These are phyloP conservation scores for Protea cynaroides DNA, from an alignment of 164 flowering plant species.

Conservation along the genomic window DNA sequence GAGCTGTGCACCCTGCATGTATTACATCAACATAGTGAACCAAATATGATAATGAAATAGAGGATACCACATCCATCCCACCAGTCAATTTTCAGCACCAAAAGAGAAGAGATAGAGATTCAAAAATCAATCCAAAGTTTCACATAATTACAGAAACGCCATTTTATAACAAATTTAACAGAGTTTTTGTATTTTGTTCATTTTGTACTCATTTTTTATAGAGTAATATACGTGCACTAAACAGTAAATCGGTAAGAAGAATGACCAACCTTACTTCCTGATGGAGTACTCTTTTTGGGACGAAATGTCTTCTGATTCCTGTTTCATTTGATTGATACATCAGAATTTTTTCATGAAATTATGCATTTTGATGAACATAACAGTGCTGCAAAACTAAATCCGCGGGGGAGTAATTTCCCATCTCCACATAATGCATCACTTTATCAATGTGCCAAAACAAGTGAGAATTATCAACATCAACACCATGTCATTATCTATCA, in stretches of 20 bases:
- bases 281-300: constrained; percentile 59
- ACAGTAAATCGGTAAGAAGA: neutral
- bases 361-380: neutral
- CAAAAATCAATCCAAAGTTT: neutral
- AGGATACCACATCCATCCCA: neutral
- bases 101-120: neutral
- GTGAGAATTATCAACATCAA: neutral
- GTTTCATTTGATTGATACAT: constrained; percentile 2
- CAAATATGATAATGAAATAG: neutral
- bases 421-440: neutral
- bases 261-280: constrained; percentile 52
- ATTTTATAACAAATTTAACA: too few relatives aligned
- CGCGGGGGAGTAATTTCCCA: neutral
- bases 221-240: neutral
- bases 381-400: neutral
- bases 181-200: too few relatives aligned
- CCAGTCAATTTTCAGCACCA: too few relatives aligned
- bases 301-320: constrained; percentile 81
- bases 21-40: neutral
- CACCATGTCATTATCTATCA: neutral
- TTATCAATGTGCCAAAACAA: neutral
- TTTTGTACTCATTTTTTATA: too few relatives aligned
- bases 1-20: constrained; percentile 64
- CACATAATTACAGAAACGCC: neutral
- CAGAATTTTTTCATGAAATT: neutral